Base-by-base conservation (phyloP, 139 green algal genomes). In the Micromonas commoda region DNA sequence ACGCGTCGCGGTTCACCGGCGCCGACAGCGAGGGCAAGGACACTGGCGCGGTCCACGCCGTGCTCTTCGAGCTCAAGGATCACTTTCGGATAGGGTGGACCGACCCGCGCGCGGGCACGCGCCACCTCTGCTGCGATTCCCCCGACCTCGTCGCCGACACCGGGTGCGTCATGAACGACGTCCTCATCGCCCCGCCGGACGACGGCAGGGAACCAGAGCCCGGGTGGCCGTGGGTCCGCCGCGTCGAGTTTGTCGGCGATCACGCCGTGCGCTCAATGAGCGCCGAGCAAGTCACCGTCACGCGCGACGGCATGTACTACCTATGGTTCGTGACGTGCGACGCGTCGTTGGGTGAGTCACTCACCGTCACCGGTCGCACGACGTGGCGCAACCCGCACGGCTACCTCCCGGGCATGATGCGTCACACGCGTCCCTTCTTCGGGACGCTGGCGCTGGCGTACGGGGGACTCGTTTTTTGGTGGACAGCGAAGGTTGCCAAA, bases 301-400 rank as follows among this genome's bases (percentile, higher is more conserved):
- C 80, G 32, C 54, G 85, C 33, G 89, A 86, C 3, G 88, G 88
- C 31, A 89, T 92, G 88, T 92, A 92, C 83, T 89, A 91, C 80
- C 78, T 92, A 34, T 91, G 87, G 87, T 92, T 91, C 69, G 82
- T 91, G 21, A 81, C 83, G 33, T 92, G 88, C 61, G 88, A 91
- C 69, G 82, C 83, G 3, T 83, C 85, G 33, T 85, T 91, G 0
- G 83, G 77, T 3, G 85, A 74, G 32, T n/a, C n/a, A n/a, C 77
- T 87, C 32, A 85, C 78, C 32, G 80, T 92, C 19, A 68, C 37
- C 19, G 88, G 88, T 21, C 73, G 77, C 39, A 92, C 85, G 21
- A 76, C 76, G 23, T 92, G 88, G 88, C 91, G 91, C 78, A 92
- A 92, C 78, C 88, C 88, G 21, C 73, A 60, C 4, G 88, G 86